Evolutionary conservation across 805 yeast species (phyloP), one percentile per base, ranked within the genome.

Genomic region (Ogataea philodendri): DNA sequence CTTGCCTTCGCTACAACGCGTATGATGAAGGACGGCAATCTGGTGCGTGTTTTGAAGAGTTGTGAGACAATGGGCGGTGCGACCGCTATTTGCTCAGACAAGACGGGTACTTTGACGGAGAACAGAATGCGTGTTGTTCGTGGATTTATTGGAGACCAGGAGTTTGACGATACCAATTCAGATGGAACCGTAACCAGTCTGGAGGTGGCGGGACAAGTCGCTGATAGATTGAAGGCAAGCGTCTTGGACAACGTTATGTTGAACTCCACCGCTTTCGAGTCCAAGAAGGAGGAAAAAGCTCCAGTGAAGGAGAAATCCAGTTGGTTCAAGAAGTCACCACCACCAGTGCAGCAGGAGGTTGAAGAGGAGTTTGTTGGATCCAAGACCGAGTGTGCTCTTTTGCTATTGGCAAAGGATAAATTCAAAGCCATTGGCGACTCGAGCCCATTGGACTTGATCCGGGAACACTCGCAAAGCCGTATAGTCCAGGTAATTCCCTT

Each of bases 11-110:
- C 99, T 2, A 93, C 98, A 2, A 89, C 96, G 7, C 76, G 97
- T 62, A 93, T 93, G 99, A 88, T 95, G 14, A 84, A 84, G 59
- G 96, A 93, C 59, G 95, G 94, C 45, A 90, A 90, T 58, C 69
- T 93, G 52, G 99, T 93, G n/a, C 78, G 98, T 51, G 95, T 87
- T 7, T 69, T 93, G 48, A 81, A 81, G 54, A 81, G 95, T 29
- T 93, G 98, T 72, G 99, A 93, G 63, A 93, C 96, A 11, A 90
- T 93, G 97, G 98, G 99, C 26, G 87, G 95, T 30, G 98, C 97
- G 2, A 93, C 97, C 9, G 93, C 96, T 4, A 72, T 93, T 33
- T 93, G 98, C 62, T 88, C 97, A 0, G 98, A 93, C 65, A 90
- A 93, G 60, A 93, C 98, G 1, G 98, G 98, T 41, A 93, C 99